A percentile compares a stretch with the other conserved stretches of the same genome.
Conservation (phyloP, 129 eudicot species). For the Mikania micrantha region DNA sequence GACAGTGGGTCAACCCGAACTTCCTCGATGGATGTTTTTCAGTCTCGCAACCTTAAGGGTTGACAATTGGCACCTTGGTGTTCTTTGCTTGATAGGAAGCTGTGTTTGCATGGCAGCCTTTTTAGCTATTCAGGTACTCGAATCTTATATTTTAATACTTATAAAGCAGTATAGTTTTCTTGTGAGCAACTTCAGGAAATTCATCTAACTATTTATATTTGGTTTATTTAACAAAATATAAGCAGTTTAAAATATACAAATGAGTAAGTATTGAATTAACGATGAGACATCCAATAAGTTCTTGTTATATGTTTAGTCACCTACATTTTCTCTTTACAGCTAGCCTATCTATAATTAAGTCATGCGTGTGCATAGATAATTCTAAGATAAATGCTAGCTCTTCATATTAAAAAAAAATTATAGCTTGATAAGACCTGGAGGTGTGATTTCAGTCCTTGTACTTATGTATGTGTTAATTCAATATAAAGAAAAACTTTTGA, state of each 20-base stretch:
- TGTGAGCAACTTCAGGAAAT: constrained; percentile 1
- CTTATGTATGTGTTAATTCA: background rate
- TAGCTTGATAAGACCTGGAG: background rate
- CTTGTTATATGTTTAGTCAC: background rate
- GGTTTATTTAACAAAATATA: background rate
- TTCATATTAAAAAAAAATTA: background rate
- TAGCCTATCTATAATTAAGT: background rate
- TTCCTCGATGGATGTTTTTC: constrained; percentile 71
- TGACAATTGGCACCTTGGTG: too few species aligned
- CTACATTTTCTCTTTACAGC: background rate
- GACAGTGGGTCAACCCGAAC: constrained; percentile 72
- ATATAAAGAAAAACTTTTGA: background rate
- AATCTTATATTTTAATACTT: constrained; percentile 7
- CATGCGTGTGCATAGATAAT: background rate
- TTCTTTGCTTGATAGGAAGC: too few species aligned
- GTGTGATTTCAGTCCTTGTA: background rate
- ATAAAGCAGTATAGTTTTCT: background rate
- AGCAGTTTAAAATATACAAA: background rate
- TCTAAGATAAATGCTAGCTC: background rate
- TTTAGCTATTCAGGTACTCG: constrained; percentile 76
- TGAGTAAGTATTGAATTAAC: background rate
- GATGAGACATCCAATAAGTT: background rate
- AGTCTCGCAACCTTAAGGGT: too few species aligned
- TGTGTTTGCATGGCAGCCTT: too few species aligned
- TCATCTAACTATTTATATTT: background rate